A percentile compares a stretch with the other conserved stretches of the same genome.
Evolutionary conservation across 805 yeast genomes (phyloP).

Genomic region (Cephaloascus albidus): DNA sequence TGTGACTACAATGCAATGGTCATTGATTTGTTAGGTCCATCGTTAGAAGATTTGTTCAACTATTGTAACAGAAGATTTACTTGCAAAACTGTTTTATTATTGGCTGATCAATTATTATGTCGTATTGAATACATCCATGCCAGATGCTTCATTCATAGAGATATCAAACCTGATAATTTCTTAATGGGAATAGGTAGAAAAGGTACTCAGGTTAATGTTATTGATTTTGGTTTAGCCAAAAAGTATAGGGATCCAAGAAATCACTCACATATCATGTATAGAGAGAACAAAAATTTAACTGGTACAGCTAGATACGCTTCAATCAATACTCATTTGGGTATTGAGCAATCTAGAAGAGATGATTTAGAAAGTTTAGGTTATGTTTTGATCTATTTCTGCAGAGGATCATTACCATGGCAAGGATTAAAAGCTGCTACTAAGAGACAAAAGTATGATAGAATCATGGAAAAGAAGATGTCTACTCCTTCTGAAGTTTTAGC

Average conservation of each 20-base stretch:
- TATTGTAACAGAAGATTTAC: constrained; percentile 92
- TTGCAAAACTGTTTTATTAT: constrained; percentile 81
- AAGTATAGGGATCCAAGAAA: constrained; percentile 92
- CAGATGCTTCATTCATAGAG: constrained; percentile 80
- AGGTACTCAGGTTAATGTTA: constrained; percentile 91
- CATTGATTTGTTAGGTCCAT: constrained; percentile 90
- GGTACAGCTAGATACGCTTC: constrained; percentile 98
- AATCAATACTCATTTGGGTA: constrained; percentile 92
- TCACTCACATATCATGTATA: constrained; percentile 89
- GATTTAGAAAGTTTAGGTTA: constrained; percentile 93
- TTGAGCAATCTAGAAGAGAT: constrained; percentile 94
- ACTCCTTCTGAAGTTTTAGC: constrained; percentile 82
- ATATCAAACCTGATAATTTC: constrained; percentile 77
- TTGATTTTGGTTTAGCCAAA: constrained; percentile 90
- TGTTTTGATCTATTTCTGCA: constrained; percentile 86
- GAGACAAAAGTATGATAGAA: constrained; percentile 94
- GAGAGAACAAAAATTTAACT: constrained; percentile 92
- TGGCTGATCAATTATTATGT: constrained; percentile 91
- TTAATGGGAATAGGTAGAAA: constrained; percentile 86
- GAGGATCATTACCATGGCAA: constrained; percentile 98
- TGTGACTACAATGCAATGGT: constrained; percentile 97
- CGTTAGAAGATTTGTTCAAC: constrained; percentile 90
- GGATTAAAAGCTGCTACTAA: constrained; percentile 95
- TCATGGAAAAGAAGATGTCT: constrained; percentile 89
- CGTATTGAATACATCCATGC: constrained; percentile 95